These are phyloP conservation scores for Beauveria medogensis DNA, from an alignment of 2,329 filamentous ascomycete genomes.

Conservation along the genomic window DNA sequence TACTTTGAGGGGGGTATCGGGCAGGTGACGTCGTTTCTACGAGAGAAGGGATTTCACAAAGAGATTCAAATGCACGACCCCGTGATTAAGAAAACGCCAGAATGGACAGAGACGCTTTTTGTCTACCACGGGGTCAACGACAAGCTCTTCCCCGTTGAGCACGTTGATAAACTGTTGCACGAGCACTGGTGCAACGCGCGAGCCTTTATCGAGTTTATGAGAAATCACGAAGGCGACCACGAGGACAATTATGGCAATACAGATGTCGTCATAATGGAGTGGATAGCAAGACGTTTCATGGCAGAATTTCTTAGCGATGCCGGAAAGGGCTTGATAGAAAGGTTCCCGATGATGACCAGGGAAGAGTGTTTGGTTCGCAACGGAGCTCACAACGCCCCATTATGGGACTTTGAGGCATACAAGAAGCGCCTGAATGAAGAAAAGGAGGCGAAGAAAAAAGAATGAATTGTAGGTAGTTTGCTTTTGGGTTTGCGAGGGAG, in stretches of 20 bases:
- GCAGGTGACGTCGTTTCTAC: neutral
- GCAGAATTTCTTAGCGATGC: too few species aligned
- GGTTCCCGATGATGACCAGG: too few species aligned
- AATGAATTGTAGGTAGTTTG: too few species aligned
- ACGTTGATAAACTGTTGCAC: neutral
- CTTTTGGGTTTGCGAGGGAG: too few species aligned
- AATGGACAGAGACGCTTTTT: too few species aligned
- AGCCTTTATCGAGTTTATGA: neutral
- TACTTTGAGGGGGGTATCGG: conserved; percentile 3
- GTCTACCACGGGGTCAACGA: neutral
- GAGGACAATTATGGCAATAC: neutral
- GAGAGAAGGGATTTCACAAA: neutral
- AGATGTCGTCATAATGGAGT: neutral
- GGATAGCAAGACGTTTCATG: neutral
- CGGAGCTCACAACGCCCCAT: too few species aligned
- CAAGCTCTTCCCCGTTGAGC: neutral
- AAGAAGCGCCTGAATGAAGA: too few species aligned
- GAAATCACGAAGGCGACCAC: neutral
- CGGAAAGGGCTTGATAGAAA: too few species aligned
- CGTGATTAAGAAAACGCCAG: too few species aligned
- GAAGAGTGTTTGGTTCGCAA: too few species aligned
- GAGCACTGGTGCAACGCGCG: neutral
- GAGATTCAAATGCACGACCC: neutral
- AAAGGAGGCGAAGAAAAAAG: too few species aligned
- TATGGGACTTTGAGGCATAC: too few species aligned